A percentile compares a stretch with the other conserved stretches of the same genome.
Conservation (phyloP, 257 asterid genomes). For the Solanum microdontum region DNA sequence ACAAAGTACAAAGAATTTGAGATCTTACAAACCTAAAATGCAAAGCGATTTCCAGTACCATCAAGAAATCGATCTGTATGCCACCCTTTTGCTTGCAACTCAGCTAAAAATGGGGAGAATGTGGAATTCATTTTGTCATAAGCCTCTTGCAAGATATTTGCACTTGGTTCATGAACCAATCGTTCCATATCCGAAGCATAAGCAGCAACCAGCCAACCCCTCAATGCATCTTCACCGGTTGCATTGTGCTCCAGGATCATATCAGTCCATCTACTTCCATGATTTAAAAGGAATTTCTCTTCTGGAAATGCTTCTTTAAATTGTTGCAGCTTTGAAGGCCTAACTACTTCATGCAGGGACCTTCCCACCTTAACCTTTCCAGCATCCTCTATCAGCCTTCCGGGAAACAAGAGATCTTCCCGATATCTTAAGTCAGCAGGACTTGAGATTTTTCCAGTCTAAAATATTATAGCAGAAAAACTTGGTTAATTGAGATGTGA, state of each 20-base stretch:
- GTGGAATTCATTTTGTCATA: slow-evolving; percentile 51
- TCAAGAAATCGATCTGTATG: slow-evolving; percentile 93
- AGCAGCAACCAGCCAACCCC: slow-evolving; percentile 99
- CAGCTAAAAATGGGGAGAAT: slow-evolving; percentile 49
- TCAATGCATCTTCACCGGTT: slow-evolving; percentile 81
- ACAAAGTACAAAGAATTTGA: neutral
- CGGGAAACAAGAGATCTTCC: slow-evolving; percentile 84
- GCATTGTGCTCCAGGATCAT: slow-evolving; percentile 77
- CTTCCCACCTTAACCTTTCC: slow-evolving; percentile 86
- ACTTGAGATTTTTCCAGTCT: slow-evolving; percentile 66
- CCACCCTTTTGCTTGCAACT: slow-evolving; percentile 89
- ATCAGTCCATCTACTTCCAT: slow-evolving; percentile 49
- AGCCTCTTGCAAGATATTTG: slow-evolving; percentile 33
- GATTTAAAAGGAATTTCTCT: slow-evolving; percentile 57
- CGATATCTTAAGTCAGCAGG: slow-evolving; percentile 87
- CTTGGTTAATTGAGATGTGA: neutral
- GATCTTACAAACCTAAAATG: slow-evolving; percentile 16
- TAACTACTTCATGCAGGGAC: slow-evolving; percentile 48
- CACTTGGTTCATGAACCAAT: slow-evolving; percentile 4
- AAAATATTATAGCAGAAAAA: slow-evolving; percentile 1
- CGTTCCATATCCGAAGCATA: slow-evolving; percentile 56
- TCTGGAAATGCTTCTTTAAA: slow-evolving; percentile 47
- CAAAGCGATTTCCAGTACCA: slow-evolving; percentile 74
- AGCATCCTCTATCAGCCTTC: slow-evolving; percentile 71
- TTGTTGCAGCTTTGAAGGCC: slow-evolving; percentile 54